Evolutionary conservation across 805 yeast species (phyloP).

Genomic region (Metschnikowia matae): DNA sequence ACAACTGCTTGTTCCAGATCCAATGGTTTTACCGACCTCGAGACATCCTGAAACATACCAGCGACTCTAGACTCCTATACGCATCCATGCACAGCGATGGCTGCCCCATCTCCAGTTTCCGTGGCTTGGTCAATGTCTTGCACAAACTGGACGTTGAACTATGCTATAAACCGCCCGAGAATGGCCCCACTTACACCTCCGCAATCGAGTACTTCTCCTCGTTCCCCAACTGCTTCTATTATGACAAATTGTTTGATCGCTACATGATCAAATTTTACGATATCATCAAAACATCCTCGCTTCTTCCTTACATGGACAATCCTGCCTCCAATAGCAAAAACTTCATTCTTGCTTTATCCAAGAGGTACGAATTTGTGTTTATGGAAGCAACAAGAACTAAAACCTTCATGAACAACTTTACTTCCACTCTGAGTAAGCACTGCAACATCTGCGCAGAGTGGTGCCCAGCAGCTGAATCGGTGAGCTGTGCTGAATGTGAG

Average conservation of each 20-base stretch:
- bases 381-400: conserved; percentile 66
- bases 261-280: conserved; percentile 82
- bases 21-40: conserved; percentile 92
- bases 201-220: conserved; percentile 49
- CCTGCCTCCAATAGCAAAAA: conserved; percentile 52
- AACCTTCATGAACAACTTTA: conserved; percentile 59
- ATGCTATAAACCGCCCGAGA: conserved; percentile 16
- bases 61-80: conserved; percentile 71
- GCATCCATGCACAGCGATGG: conserved; percentile 84
- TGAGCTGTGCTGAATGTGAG: conserved; percentile 75
- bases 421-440: conserved; percentile 40
- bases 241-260: conserved; percentile 79
- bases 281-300: conserved; percentile 56
- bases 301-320: conserved; percentile 32
- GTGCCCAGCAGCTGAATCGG: conserved; percentile 71
- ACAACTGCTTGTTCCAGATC: conserved; percentile 57
- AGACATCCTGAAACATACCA: conserved; percentile 64
- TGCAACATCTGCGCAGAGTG: conserved; percentile 82
- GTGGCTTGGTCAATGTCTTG: conserved; percentile 72
- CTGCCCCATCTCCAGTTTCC: conserved; percentile 68
- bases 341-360: conserved; percentile 57
- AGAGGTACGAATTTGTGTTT: conserved; percentile 69
- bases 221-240: conserved; percentile 72
- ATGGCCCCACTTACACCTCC: conserved; percentile 9
- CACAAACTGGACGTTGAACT: conserved; percentile 65